These are phyloP conservation scores for Alternaria gaisen DNA, from an alignment of 2,329 filamentous ascomycete genomes.

Conservation along the genomic window DNA sequence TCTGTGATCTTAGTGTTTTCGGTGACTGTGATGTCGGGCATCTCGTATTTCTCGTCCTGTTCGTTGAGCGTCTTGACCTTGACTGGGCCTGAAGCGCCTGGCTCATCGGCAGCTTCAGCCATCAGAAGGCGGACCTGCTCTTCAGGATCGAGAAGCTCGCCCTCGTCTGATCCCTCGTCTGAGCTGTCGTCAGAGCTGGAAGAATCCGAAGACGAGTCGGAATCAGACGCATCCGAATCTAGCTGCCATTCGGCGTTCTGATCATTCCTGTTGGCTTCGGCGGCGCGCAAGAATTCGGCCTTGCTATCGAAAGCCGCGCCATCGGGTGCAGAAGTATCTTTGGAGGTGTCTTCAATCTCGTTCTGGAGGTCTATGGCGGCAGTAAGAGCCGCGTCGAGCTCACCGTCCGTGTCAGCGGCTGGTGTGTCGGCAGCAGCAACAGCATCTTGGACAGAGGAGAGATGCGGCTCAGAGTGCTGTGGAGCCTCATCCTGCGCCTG, in stretches of 20 bases:
- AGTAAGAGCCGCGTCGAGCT: slow-evolving; percentile 28
- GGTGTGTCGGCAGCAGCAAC: slow-evolving; percentile 21
- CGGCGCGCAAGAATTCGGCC: slow-evolving; percentile 56
- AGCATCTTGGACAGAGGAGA: slow-evolving; percentile 35
- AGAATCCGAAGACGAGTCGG: slow-evolving; percentile 59
- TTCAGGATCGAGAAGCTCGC: slow-evolving; percentile 75
- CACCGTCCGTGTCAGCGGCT: slow-evolving; percentile 25
- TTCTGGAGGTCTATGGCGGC: slow-evolving; percentile 23
- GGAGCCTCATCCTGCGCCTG: slow-evolving; percentile 32
- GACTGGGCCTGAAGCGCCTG: slow-evolving; percentile 69
- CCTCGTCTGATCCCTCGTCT: slow-evolving; percentile 69
- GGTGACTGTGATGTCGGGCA: slow-evolving; percentile 81
- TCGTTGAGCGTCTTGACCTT: slow-evolving; percentile 87
- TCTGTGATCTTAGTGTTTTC: slow-evolving; percentile 78
- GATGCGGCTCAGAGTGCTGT: slow-evolving; percentile 36
- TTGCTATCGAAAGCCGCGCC: slow-evolving; percentile 34
- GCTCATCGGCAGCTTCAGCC: slow-evolving; percentile 82
- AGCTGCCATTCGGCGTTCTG: slow-evolving; percentile 82
- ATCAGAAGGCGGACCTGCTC: slow-evolving; percentile 87
- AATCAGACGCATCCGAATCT: slow-evolving; percentile 68
- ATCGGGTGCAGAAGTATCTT: background rate
- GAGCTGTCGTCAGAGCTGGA: slow-evolving; percentile 56
- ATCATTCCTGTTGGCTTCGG: slow-evolving; percentile 57
- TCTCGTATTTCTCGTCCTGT: slow-evolving; percentile 58
- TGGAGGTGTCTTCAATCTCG: slow-evolving; percentile 16